Percentiles rank a stretch among this genome's conserved stretches.
Evolutionary conservation across 2,329 filamentous ascomycete genomes (phyloP).

Genomic region (Dactylellina cionopaga): DNA sequence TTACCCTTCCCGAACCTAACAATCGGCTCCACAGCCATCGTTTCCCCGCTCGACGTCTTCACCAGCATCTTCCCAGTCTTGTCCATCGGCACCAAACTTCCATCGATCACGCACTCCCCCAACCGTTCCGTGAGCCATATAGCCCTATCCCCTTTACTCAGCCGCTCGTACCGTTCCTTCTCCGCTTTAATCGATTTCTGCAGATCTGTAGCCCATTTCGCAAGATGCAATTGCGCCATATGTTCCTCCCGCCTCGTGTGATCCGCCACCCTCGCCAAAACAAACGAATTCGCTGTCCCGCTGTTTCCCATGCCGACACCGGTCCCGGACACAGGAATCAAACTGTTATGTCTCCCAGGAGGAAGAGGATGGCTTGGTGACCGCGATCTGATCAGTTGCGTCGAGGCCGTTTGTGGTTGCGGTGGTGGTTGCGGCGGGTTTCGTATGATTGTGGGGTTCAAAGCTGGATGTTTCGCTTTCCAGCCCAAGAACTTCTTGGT

Average conservation of each 20-base stretch:
- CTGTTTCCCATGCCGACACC: constrained; percentile 40
- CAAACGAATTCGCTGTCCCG: constrained; percentile 64
- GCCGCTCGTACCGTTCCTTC: constrained; percentile 72
- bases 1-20: constrained; percentile 39
- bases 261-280: constrained; percentile 71
- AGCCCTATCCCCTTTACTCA: constrained; percentile 72
- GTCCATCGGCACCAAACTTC: constrained; percentile 67
- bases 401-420: no score
- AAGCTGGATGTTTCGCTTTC: constrained; percentile 59
- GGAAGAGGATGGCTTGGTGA: constrained; percentile 57
- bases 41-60: constrained; percentile 26
- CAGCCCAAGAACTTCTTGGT: constrained; percentile 83
- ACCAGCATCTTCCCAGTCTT: constrained; percentile 58
- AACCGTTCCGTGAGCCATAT: constrained; percentile 75
- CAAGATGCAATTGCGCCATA: constrained; percentile 75
- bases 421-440: no score
- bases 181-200: constrained; percentile 80
- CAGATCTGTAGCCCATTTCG: constrained; percentile 83
- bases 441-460: constrained; percentile 41
- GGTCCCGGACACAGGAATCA: constrained; percentile 30
- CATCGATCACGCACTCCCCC: constrained; percentile 74
- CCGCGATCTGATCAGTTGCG: constrained; percentile 58
- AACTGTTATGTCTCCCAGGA: constrained; percentile 21
- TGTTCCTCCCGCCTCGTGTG: constrained; percentile 70
- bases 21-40: constrained; percentile 33